Evolutionary conservation across 495 filamentous ascomycete species (phyloP).

Genomic region (Terfezia boudieri): DNA sequence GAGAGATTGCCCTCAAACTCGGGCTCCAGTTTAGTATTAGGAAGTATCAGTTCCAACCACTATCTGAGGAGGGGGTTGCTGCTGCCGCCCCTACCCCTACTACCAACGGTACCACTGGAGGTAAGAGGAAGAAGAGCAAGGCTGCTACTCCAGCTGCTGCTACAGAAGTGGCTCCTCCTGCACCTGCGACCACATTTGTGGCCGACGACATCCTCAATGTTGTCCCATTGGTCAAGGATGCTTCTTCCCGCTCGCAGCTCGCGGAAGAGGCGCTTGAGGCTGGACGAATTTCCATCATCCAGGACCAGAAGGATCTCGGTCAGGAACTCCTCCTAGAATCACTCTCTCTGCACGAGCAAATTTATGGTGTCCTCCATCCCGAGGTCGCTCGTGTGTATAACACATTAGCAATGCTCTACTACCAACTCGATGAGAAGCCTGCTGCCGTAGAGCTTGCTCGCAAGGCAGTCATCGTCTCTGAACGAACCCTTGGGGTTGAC

Average conservation of each 20-base stretch:
- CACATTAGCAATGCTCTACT: conserved; percentile 83
- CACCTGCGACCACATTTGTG: conserved; percentile 41
- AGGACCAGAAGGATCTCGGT: conserved; percentile 84
- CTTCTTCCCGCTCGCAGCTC: conserved; percentile 37
- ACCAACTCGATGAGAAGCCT: conserved; percentile 84
- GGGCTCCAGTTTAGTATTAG: conserved; percentile 72
- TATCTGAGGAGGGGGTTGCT: conserved; percentile 15
- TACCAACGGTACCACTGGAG: conserved; percentile 24
- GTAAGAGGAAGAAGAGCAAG: conserved; percentile 49
- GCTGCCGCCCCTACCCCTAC: conserved; percentile 9
- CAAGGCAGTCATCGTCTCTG: conserved; percentile 88
- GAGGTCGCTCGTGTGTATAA: conserved; percentile 93
- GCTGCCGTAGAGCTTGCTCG: conserved; percentile 84
- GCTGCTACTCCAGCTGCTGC: conserved; percentile 30
- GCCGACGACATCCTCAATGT: conserved; percentile 78
- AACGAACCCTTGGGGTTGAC: conserved; percentile 85
- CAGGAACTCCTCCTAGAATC: conserved; percentile 91
- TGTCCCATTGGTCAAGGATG: conserved; percentile 84
- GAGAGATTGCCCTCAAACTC: conserved; percentile 73
- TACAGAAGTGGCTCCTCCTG: conserved; percentile 17
- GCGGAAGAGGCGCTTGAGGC: conserved; percentile 93
- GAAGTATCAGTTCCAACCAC: conserved; percentile 48
- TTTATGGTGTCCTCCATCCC: conserved; percentile 92
- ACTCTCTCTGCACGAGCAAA: conserved; percentile 90
- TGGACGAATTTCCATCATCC: conserved; percentile 79